Evolutionary conservation across 2,329 filamentous ascomycete species (phyloP).

Genomic region (Geoglossum cookeanum): DNA sequence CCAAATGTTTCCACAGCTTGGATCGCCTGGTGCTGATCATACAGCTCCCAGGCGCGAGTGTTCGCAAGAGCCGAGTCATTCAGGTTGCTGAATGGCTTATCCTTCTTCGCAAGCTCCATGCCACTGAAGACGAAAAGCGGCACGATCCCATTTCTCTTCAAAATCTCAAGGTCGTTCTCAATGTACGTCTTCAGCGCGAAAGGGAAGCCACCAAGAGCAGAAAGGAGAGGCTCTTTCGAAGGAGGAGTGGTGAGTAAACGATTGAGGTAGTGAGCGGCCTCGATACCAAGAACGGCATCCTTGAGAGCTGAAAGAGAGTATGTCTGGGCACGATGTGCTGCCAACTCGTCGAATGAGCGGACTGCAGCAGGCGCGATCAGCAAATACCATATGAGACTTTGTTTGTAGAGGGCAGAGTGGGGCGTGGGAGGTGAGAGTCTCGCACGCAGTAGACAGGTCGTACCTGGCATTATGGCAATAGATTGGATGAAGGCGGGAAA

Average conservation of each 20-base stretch:
- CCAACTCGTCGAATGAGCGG: slow-evolving; percentile 37
- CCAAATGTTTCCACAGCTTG: slow-evolving; percentile 77
- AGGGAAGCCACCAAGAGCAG: slow-evolving; percentile 76
- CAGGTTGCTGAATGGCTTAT: slow-evolving; percentile 39
- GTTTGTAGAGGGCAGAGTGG: too few relatives aligned
- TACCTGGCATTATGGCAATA: slow-evolving; percentile 17
- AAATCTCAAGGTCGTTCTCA: slow-evolving; percentile 53
- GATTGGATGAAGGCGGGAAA: background rate
- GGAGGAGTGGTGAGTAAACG: slow-evolving; percentile 44
- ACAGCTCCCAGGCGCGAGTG: slow-evolving; percentile 68
- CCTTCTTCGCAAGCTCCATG: slow-evolving; percentile 57
- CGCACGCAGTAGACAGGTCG: slow-evolving; percentile 11
- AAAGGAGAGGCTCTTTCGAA: slow-evolving; percentile 69
- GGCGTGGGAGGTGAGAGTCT: background rate
- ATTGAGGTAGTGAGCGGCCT: slow-evolving; percentile 77
- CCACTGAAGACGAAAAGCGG: slow-evolving; percentile 88
- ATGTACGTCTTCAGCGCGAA: slow-evolving; percentile 59
- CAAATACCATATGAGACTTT: too few relatives aligned
- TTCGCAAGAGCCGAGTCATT: slow-evolving; percentile 49
- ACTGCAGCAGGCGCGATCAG: slow-evolving; percentile 16
- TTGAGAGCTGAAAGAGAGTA: slow-evolving; percentile 51
- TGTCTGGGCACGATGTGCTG: slow-evolving; percentile 31
- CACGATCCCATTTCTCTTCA: slow-evolving; percentile 50
- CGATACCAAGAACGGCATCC: slow-evolving; percentile 60
- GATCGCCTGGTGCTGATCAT: slow-evolving; percentile 61